phyloP scores from a whole-genome alignment of 768 basidiomycete species.

The Termitomyces sp. region DNA sequence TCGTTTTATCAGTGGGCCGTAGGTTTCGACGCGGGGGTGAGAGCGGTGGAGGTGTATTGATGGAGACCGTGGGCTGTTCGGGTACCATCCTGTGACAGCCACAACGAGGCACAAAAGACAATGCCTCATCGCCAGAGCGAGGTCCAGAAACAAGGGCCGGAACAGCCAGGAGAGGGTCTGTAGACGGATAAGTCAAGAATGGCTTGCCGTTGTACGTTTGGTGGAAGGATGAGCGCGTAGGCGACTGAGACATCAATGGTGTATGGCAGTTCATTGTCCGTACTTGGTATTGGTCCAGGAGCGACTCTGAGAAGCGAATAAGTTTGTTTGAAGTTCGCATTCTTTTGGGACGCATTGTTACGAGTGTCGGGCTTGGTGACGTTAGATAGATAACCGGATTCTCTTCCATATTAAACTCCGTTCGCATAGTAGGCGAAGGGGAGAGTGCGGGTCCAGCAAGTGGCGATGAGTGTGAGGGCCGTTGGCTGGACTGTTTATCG shows the following conservation, averaged over 20 bases:
- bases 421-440: slow-evolving; percentile 8
- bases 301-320: slow-evolving; percentile 6
- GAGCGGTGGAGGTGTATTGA: neutral
- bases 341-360: neutral
- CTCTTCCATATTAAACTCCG: neutral
- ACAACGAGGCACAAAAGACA: neutral
- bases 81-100: neutral
- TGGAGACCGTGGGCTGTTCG: neutral
- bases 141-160: neutral
- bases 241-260: neutral
- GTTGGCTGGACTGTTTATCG: slow-evolving; percentile 16
- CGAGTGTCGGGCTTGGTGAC: neutral
- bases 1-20: neutral
- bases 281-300: neutral
- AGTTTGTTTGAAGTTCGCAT: slow-evolving; percentile 1
- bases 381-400: neutral
- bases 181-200: neutral
- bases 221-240: neutral
- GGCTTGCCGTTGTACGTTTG: neutral
- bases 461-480: slow-evolving; percentile 36
- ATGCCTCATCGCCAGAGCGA: neutral
- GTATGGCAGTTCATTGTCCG: neutral
- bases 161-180: neutral
- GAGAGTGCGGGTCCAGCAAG: slow-evolving; percentile 32
- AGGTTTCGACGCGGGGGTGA: neutral